Evolutionary conservation across 768 basidiomycete genomes (phyloP).

Genomic region (Xerocomellus intermedius): DNA sequence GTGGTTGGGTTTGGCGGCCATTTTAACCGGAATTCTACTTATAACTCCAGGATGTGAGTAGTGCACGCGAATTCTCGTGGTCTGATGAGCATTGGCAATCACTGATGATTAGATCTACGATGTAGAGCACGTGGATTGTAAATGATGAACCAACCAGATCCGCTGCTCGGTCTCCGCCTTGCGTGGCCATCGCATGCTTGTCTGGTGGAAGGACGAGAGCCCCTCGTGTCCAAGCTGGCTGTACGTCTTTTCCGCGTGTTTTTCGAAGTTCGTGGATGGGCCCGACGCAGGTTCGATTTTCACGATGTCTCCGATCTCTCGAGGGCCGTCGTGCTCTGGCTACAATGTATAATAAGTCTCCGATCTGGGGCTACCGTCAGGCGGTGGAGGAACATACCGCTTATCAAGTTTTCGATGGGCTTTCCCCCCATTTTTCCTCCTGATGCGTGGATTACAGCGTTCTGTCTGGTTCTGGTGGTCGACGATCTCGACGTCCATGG

Average conservation of each 20-base stretch:
- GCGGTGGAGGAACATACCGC: not conserved
- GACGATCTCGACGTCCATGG: not conserved
- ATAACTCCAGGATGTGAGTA: not conserved
- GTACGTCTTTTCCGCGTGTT: not conserved
- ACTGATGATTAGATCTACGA: slow-evolving; percentile 2
- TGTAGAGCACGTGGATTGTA: not conserved
- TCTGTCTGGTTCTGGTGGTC: too few species aligned
- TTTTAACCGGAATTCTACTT: not conserved
- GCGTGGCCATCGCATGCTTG: not conserved
- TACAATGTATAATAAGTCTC: not conserved
- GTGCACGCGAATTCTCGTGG: not conserved
- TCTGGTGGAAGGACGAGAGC: not conserved
- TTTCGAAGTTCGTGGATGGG: not conserved
- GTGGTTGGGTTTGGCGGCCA: not conserved
- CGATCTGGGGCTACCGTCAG: not conserved
- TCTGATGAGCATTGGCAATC: not conserved
- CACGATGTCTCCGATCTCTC: not conserved
- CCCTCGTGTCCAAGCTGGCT: not conserved
- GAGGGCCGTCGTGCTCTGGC: not conserved
- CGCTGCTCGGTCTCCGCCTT: not conserved
- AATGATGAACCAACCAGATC: not conserved
- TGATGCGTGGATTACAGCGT: not conserved
- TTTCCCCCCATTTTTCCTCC: too few species aligned
- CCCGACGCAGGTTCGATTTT: not conserved
- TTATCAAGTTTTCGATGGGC: not conserved